Base-by-base conservation (phyloP, 352 stramenopile species). In the Phytopythium chamaehyphon region DNA sequence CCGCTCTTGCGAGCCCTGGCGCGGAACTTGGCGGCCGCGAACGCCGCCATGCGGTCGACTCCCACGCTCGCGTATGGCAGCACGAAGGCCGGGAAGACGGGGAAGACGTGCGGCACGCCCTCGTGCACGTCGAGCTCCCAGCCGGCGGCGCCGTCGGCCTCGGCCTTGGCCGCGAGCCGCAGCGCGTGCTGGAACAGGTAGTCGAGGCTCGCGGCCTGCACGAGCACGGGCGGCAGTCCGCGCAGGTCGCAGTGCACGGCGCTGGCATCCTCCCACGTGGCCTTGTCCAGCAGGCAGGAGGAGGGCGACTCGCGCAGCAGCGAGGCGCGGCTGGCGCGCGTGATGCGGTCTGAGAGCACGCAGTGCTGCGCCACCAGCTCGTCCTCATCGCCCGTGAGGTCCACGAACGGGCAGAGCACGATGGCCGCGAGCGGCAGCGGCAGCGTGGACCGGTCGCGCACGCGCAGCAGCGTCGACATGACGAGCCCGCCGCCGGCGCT, bases 91-190 rank as follows among this genome's bases (percentile, higher is more conserved):
- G 74, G 69, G 10, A 83, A 65, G 10, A 73, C 53, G 2, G 60
- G 22, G 54, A 81, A 83, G 0, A 72, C 59, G 47, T 83, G 74
- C 10, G 64, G 57, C 36, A 85, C 35, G 26, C 65, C 45, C 8
- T 69, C 47, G 16, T 78, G 69, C 10, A 74, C 54, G 43, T 81
- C 64, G 6, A 86, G 19, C 40, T 73, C 64, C 71, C 71, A 82
- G 47, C 76, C 61, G 2, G 39, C 55, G 11, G 66, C 56, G 5
- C 67, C 70, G 40, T 83, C 71, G 1, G 47, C 44, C 42, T 65
- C 23, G 24, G 63, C 64, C 40, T 79, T 83, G n/a, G 54, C 49
- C 1, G 53, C 49, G 0, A 86, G 54, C n/a, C 47, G 40, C 6
- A 71, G 26, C 6, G 69, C 52, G 28, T 82, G 56, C 36, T 69